Evolutionary conservation across 208 protist genomes (phyloP).

Genomic region (Trypanosomatidae sp.): DNA sequence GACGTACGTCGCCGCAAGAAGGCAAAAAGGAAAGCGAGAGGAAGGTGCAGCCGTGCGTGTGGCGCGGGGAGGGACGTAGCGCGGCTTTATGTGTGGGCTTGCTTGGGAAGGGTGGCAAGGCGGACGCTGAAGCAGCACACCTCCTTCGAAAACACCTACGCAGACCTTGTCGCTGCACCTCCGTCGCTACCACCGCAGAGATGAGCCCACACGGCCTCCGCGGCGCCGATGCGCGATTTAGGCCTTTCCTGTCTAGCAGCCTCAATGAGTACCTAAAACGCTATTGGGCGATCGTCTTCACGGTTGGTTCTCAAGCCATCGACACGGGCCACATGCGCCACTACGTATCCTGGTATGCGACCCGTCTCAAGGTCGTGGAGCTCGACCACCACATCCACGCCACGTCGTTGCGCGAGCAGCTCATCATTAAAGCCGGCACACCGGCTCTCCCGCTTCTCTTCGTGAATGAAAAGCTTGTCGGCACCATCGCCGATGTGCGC

Average conservation of each 20-base stretch:
- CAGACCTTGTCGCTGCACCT: neutral
- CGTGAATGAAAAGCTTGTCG: slow-evolving; percentile 81
- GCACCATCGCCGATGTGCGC: slow-evolving; percentile 70
- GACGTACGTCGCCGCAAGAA: neutral
- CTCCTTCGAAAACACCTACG: neutral
- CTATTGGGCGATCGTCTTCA: slow-evolving; percentile 89
- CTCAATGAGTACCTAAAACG: slow-evolving; percentile 70
- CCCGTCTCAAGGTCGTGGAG: slow-evolving; percentile 81
- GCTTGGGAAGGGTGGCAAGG: neutral
- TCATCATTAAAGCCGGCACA: slow-evolving; percentile 41
- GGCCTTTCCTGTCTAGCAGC: slow-evolving; percentile 58
- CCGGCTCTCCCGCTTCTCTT: slow-evolving; percentile 77
- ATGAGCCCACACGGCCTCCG: slow-evolving; percentile 12
- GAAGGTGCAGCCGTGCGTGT: neutral
- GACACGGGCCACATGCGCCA: slow-evolving; percentile 86
- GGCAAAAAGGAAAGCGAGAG: neutral
- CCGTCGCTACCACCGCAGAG: neutral
- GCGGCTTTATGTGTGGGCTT: neutral
- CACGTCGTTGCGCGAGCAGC: slow-evolving; percentile 46
- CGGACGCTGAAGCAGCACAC: neutral
- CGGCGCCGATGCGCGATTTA: slow-evolving; percentile 26
- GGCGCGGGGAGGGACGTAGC: neutral
- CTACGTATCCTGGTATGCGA: slow-evolving; percentile 90
- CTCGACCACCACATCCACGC: slow-evolving; percentile 86
- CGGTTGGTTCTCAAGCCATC: slow-evolving; percentile 61